These are phyloP conservation scores for Termitomyces sp. DNA, from an alignment of 768 basidiomycete genomes.

Conservation along the genomic window DNA sequence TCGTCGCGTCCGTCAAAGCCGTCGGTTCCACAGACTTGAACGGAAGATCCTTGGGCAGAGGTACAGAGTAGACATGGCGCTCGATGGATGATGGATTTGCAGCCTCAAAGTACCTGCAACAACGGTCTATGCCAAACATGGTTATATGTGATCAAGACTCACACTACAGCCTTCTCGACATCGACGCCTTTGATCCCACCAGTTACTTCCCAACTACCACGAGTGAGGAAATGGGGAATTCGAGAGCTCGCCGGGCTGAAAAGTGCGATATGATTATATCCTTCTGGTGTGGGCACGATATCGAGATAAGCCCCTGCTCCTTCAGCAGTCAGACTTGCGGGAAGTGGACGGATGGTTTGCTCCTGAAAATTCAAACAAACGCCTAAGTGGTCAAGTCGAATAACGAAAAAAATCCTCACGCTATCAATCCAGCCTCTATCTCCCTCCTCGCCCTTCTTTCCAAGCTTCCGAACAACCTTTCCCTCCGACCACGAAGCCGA, in stretches of 20 bases:
- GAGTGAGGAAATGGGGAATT: slow-evolving; percentile 79
- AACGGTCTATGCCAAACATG: slow-evolving; percentile 9
- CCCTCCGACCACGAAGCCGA: slow-evolving; percentile 34
- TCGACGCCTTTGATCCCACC: slow-evolving; percentile 73
- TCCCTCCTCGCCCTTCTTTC: slow-evolving; percentile 78
- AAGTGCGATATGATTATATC: slow-evolving; percentile 90
- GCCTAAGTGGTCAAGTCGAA: background rate
- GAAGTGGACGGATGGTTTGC: slow-evolving; percentile 61
- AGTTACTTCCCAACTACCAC: slow-evolving; percentile 89
- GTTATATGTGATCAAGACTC: slow-evolving; percentile 26
- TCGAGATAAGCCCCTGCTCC: slow-evolving; percentile 79
- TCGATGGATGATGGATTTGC: slow-evolving; percentile 80
- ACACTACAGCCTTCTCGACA: slow-evolving; percentile 65
- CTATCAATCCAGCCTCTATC: slow-evolving; percentile 95
- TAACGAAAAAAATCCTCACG: slow-evolving; percentile 46
- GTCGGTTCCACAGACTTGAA: slow-evolving; percentile 35
- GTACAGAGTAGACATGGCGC: slow-evolving; percentile 79
- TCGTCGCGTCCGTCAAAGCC: slow-evolving; percentile 49
- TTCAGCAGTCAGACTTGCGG: slow-evolving; percentile 35
- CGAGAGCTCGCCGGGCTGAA: slow-evolving; percentile 74
- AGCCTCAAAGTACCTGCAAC: slow-evolving; percentile 81
- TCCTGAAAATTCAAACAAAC: slow-evolving; percentile 31
- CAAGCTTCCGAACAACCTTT: slow-evolving; percentile 70
- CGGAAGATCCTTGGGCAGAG: slow-evolving; percentile 52
- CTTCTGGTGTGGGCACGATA: slow-evolving; percentile 75